These are phyloP conservation scores for Chrysoporthe austroafricana DNA, from an alignment of 2,329 filamentous ascomycete genomes.

Conservation along the genomic window DNA sequence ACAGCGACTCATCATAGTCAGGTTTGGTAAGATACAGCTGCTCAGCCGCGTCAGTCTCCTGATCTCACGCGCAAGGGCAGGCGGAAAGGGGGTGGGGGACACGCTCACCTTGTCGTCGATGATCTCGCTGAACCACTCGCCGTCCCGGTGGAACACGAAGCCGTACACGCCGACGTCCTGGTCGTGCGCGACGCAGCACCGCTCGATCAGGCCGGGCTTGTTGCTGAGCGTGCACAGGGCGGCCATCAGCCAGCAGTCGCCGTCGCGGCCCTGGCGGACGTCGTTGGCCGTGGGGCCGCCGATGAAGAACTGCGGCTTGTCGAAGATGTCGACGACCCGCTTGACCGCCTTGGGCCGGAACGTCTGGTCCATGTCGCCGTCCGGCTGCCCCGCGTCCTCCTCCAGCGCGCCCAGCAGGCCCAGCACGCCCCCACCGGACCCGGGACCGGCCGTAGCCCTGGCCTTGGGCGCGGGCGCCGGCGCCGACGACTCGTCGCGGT, in stretches of 20 bases:
- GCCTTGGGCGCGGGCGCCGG: background rate
- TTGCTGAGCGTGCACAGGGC: constrained; percentile 78
- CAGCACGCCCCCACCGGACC: constrained; percentile 11
- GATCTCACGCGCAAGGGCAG: no score
- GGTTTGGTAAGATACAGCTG: constrained; percentile 58
- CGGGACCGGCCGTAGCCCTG: background rate
- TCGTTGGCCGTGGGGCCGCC: constrained; percentile 78
- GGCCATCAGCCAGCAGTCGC: constrained; percentile 87
- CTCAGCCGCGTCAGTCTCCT: background rate
- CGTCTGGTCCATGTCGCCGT: constrained; percentile 27
- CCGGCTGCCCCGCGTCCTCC: constrained; percentile 4
- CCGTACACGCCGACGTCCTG: constrained; percentile 80
- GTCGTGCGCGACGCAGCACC: constrained; percentile 73
- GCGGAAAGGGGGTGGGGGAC: no score
- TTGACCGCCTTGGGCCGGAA: constrained; percentile 63
- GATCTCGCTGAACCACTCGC: constrained; percentile 69
- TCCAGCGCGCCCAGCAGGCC: constrained; percentile 20
- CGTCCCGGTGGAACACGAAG: constrained; percentile 82
- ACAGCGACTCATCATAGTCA: constrained; percentile 63
- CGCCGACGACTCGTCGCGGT: constrained; percentile 24
- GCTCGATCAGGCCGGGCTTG: constrained; percentile 71
- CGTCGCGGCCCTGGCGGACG: constrained; percentile 76
- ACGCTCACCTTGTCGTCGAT: constrained; percentile 56
- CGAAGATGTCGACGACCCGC: constrained; percentile 75
- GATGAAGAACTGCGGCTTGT: constrained; percentile 75